These are phyloP conservation scores for Syzygium malaccense DNA, from an alignment of 441 rosid species.

Conservation along the genomic window DNA sequence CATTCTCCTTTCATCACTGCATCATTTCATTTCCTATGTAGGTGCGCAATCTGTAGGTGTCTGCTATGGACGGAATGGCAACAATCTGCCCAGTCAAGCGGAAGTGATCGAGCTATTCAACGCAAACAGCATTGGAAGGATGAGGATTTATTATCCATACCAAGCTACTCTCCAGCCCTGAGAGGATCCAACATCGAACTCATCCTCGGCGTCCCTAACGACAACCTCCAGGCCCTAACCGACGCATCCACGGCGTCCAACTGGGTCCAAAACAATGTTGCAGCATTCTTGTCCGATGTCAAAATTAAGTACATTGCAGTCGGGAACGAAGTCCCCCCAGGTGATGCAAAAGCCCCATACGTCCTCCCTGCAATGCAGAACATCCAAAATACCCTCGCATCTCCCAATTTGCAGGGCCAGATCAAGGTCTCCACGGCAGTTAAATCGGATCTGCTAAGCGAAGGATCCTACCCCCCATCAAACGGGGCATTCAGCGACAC, in stretches of 20 bases:
- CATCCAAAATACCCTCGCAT: slow-evolving; percentile 15
- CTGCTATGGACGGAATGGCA: slow-evolving; percentile 27
- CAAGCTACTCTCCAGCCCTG: slow-evolving; percentile 32
- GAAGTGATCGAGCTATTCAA: slow-evolving; percentile 19
- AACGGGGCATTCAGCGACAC: background rate
- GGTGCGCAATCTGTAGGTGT: slow-evolving; percentile 23
- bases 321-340: slow-evolving; percentile 26
- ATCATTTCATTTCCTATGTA: background rate
- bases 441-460: slow-evolving; percentile 1
- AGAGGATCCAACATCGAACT: slow-evolving; percentile 35
- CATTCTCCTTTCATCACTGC: background rate
- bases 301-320: slow-evolving; percentile 25
- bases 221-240: slow-evolving; percentile 7
- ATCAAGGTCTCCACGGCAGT: slow-evolving; percentile 38
- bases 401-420: slow-evolving; percentile 13
- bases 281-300: slow-evolving; percentile 14
- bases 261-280: slow-evolving; percentile 31
- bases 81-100: slow-evolving; percentile 19
- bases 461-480: slow-evolving; percentile 25
- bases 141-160: slow-evolving; percentile 39
- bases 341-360: background rate
- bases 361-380: slow-evolving; percentile 26
- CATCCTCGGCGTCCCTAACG: slow-evolving; percentile 21
- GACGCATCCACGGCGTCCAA: slow-evolving; percentile 6
- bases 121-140: slow-evolving; percentile 15